phyloP scores from a whole-genome alignment of 106 monocot species.

The Vanilla planifolia region DNA sequence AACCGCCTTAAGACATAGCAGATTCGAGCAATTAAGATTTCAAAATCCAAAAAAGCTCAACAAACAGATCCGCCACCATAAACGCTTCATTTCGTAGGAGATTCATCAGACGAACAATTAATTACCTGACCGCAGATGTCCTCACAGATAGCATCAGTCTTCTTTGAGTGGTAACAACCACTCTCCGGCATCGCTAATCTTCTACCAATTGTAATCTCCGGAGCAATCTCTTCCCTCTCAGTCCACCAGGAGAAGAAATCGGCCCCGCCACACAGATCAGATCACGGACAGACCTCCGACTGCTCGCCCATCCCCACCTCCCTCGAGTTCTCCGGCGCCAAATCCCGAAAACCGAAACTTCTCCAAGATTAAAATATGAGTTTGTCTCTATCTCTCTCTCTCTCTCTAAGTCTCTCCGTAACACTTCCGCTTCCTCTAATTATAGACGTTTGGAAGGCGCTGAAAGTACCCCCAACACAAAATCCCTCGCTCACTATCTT shows the following conservation, averaged over 20 bases:
- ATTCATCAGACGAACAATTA: neutral
- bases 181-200: slow-evolving; percentile 26
- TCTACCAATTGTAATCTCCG: neutral
- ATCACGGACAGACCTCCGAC: neutral
- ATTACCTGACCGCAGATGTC: slow-evolving; percentile 73
- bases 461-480: too few species aligned
- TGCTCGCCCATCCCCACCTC: neutral
- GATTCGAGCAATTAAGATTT: too few species aligned
- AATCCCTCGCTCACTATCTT: too few species aligned
- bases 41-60: neutral
- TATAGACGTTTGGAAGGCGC: slow-evolving; percentile 21
- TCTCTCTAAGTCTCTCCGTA: too few species aligned
- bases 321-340: too few species aligned
- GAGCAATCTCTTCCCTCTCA: neutral
- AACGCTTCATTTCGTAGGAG: too few species aligned
- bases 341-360: neutral
- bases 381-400: neutral
- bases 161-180: slow-evolving; percentile 46
- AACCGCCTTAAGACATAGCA: neutral
- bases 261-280: neutral
- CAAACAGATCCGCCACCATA: slow-evolving; percentile 1
- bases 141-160: slow-evolving; percentile 60
- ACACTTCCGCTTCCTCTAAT: slow-evolving; percentile 7
- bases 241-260: neutral
- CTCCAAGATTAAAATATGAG: neutral